Conservation (phyloP, 305 asterid species). For the Lippia alba region DNA sequence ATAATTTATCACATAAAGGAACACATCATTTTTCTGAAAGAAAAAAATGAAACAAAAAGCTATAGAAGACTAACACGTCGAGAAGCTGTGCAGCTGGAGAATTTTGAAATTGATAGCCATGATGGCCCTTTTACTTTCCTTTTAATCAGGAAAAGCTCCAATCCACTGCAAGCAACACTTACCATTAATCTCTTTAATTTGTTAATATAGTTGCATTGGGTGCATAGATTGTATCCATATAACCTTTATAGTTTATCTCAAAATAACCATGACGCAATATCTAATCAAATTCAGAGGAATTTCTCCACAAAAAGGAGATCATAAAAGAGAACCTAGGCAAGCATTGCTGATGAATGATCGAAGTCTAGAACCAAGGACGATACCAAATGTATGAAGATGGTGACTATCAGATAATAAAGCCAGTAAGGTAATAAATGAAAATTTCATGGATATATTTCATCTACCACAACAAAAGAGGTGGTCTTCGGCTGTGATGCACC, state of each 20-base stretch:
- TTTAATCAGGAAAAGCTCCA: slow-evolving; percentile 87
- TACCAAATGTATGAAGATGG: slow-evolving; percentile 11
- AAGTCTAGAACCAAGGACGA: slow-evolving; percentile 32
- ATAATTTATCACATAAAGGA: slow-evolving; percentile 15
- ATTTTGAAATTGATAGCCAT: slow-evolving; percentile 86
- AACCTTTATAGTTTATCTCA: slow-evolving; percentile 12
- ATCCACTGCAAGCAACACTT: slow-evolving; percentile 62
- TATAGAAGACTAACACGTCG: slow-evolving; percentile 64
- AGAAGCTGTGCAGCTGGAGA: slow-evolving; percentile 68
- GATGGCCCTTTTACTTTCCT: slow-evolving; percentile 95
- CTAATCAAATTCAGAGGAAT: slow-evolving; percentile 12
- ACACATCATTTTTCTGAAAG: slow-evolving; percentile 1
- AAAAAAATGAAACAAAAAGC: slow-evolving; percentile 22
- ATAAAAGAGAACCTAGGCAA: slow-evolving; percentile 10
- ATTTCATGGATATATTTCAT: slow-evolving; percentile 4
- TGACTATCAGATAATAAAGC: slow-evolving; percentile 22
- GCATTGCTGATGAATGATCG: slow-evolving; percentile 19
- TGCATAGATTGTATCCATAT: slow-evolving; percentile 21
- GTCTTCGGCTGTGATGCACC: slow-evolving; percentile 13
- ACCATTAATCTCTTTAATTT: slow-evolving; percentile 29
- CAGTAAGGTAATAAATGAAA: slow-evolving; percentile 23
- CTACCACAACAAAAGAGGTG: slow-evolving; percentile 25
- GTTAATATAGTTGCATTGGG: slow-evolving; percentile 9
- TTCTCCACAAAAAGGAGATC: slow-evolving; percentile 14
- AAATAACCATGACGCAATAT: slow-evolving; percentile 27